Base-by-base conservation (phyloP, 176 grass and related monocot species). In the Triticum monococcum region DNA sequence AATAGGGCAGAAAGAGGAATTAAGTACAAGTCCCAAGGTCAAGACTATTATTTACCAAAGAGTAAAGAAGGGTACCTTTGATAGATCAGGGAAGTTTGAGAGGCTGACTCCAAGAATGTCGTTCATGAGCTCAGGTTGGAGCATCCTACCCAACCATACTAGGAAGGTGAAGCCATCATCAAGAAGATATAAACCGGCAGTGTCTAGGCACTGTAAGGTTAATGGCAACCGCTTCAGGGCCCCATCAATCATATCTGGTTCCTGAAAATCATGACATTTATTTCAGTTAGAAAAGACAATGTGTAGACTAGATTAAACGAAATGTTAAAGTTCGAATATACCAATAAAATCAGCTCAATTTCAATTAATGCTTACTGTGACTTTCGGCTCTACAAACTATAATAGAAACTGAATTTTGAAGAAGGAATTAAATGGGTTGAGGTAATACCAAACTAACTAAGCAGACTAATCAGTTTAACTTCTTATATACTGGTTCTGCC, bases 101-200 rank as follows among this genome's bases (percentile, higher is more conserved):
- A 94, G 41, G 48, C 83, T 90, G 46, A 85, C 63, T 86, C 94
- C 97, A 86, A 99, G 85, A 91, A 99, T 79, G 78, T 71, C 84
- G 68, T 84, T 94, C 64, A 93, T 68, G 7, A 93, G 59, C 83
- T 94, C 94, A 81, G 97, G 87, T 63, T 91, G 78, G 3, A 89
- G 68, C 90, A 91, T 99, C 78, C 97, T 97, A 66, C 94, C 97
- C 57, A 99, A 94, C 97, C 94, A 99, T 57, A 97, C 66, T 87
- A 93, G 63, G 72, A 99, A 94, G 68, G 57, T 91, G 80, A 99
- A 93, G 8, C 97, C 97, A 75, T 99, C 91, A 68, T 94, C 91
- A 87, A 94, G 92, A 72, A 99, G 88, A 68, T 97, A 99, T 18
- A 99, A 48, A 46, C 94, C 97, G 85, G 87, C 92, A 67, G 90